Evolutionary conservation across 768 basidiomycete genomes (phyloP), one percentile per base, ranked within the genome.

Genomic region (Crucibulum laeve): DNA sequence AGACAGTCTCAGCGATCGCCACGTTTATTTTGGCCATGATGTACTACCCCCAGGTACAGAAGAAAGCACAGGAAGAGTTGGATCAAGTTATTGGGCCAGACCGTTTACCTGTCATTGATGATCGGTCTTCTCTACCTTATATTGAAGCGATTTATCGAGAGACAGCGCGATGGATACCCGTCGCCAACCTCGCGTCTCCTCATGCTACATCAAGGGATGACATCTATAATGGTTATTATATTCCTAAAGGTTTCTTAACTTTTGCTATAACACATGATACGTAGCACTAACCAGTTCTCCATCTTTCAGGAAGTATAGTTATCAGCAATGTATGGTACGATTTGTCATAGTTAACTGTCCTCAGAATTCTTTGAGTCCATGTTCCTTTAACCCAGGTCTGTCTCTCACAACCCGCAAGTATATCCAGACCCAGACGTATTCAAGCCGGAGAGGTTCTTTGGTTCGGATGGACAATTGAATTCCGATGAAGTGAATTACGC

Each of bases 231-330:
- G 64, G 64, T 3, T 58, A 56, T 44, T 55, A 51, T 49, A 61
- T 67, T 18, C 65, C 65, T 0, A 59, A 59, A 38, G 62, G 61
- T n/a, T n/a, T n/a, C n/a, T n/a, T n/a, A n/a, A n/a, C n/a, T n/a
- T n/a, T n/a, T n/a, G n/a, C n/a, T n/a, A n/a, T n/a, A n/a, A n/a
- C n/a, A n/a, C n/a, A n/a, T n/a, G n/a, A n/a, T n/a, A n/a, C n/a
- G n/a, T n/a, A n/a, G n/a, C n/a, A n/a, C n/a, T n/a, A n/a, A n/a
- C n/a, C n/a, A n/a, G n/a, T n/a, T n/a, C n/a, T n/a, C n/a, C n/a
- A n/a, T n/a, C n/a, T n/a, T n/a, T n/a, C n/a, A n/a, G n/a, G n/a
- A n/a, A n/a, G n/a, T n/a, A n/a, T n/a, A n/a, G n/a, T n/a, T n/a
- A n/a, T n/a, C n/a, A n/a, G n/a, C n/a, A n/a, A n/a, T n/a, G n/a